Conservation (phyloP, 306 rosid species). For the Spatholobus suberectus region DNA sequence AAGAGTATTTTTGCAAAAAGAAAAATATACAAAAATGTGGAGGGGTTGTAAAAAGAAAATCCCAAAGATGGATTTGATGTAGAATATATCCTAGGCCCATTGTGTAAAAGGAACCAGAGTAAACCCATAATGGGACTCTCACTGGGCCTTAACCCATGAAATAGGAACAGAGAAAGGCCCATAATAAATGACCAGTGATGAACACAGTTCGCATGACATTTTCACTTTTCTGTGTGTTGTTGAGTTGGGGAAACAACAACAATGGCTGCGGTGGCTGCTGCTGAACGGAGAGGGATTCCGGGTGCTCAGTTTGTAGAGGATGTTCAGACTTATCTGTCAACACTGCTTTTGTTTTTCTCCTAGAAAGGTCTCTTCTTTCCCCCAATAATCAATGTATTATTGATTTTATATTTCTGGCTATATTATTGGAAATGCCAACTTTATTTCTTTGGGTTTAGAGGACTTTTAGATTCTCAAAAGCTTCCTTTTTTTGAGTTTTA, state of each 20-base stretch:
- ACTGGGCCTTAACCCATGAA: not conserved
- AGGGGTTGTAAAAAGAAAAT: too few species aligned
- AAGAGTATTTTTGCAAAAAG: too few species aligned
- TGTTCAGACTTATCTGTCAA: constrained; percentile 74
- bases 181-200: not conserved
- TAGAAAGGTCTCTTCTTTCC: constrained; percentile 53
- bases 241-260: constrained; percentile 6
- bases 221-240: not conserved
- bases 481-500: not conserved
- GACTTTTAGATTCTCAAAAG: not conserved
- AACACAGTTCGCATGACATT: not conserved
- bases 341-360: constrained; percentile 76
- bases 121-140: not conserved
- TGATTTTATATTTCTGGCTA: not conserved
- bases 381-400: not conserved
- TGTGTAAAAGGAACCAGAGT: not conserved
- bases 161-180: not conserved
- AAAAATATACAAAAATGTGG: too few species aligned
- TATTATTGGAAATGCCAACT: not conserved
- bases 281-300: constrained; percentile 61
- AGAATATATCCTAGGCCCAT: not conserved
- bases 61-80: too few species aligned
- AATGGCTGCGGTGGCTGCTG: constrained; percentile 56
- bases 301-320: constrained; percentile 76
- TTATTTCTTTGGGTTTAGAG: not conserved